Conservation (phyloP, 352 stramenopile genomes). For the Globisporangium emineosum region DNA sequence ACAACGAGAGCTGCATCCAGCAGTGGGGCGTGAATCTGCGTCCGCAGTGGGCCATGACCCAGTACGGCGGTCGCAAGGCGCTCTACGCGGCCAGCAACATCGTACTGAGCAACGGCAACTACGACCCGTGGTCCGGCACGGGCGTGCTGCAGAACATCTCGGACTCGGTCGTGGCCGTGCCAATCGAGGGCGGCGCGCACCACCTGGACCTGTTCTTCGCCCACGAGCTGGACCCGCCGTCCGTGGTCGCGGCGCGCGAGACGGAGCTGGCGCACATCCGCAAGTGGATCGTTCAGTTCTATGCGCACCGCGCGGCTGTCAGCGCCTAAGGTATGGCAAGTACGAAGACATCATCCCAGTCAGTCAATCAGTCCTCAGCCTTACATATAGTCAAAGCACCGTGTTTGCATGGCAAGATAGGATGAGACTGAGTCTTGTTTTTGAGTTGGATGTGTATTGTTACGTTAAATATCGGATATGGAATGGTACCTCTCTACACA, state of each 20-base stretch:
- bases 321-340: constrained; percentile 2
- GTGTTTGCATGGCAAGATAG: too few relatives aligned
- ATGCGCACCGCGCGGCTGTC: constrained; percentile 25
- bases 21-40: constrained; percentile 66
- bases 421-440: too few relatives aligned
- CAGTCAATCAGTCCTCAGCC: background rate
- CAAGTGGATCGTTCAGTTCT: constrained; percentile 75
- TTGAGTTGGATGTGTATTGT: background rate
- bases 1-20: constrained; percentile 59
- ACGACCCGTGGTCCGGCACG: constrained; percentile 91
- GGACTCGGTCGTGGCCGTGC: constrained; percentile 65
- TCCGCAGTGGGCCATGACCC: constrained; percentile 59
- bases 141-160: constrained; percentile 76
- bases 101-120: constrained; percentile 93
- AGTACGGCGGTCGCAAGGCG: constrained; percentile 71
- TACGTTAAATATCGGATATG: constrained; percentile 3
- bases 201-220: constrained; percentile 93
- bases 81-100: constrained; percentile 88
- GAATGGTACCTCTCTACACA: background rate
- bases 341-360: background rate
- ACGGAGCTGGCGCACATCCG: constrained; percentile 76
- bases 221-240: constrained; percentile 77
- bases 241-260: constrained; percentile 62
- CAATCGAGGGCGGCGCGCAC: constrained; percentile 77
- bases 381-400: too few relatives aligned